phyloP scores from a whole-genome alignment of 2,329 filamentous ascomycete species.

The Aspergillus niger region DNA sequence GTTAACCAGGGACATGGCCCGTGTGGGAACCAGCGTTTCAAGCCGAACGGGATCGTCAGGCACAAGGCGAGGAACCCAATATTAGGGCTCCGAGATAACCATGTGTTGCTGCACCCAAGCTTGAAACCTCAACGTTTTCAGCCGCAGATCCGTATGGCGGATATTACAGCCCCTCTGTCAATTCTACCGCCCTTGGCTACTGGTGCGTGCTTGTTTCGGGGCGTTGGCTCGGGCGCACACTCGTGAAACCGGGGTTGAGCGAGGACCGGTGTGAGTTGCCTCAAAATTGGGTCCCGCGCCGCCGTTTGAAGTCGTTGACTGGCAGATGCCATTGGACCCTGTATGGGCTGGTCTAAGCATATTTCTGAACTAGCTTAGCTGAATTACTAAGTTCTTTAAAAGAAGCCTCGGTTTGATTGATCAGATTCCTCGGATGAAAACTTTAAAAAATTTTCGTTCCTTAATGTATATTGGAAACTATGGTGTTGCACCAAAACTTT shows the following conservation, averaged over 20 bases:
- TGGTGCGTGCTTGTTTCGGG: constrained; percentile 1
- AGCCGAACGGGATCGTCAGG: background rate
- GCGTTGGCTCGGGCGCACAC: background rate
- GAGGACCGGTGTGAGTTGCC: background rate
- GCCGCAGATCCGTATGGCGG: constrained; percentile 1
- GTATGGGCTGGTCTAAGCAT: background rate
- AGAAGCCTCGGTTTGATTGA: background rate
- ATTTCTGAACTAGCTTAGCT: background rate
- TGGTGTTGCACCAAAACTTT: constrained; percentile 7
- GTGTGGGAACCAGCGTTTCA: constrained; percentile 3
- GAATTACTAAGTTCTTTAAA: no score
- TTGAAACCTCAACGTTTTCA: constrained; percentile 2
- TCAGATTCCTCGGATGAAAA: background rate
- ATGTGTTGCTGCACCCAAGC: background rate
- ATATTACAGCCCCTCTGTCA: constrained; percentile 2
- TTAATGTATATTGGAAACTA: constrained; percentile 1
- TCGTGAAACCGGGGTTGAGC: constrained; percentile 3
- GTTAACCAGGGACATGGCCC: background rate
- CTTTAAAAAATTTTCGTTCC: background rate
- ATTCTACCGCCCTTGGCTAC: background rate
- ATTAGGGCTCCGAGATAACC: constrained; percentile 2
- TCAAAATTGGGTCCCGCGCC: background rate
- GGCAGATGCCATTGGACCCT: background rate
- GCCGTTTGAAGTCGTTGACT: background rate
- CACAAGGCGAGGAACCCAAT: background rate